A percentile compares a stretch with the other conserved stretches of the same genome.
Evolutionary conservation across 495 filamentous ascomycete species (phyloP).

Genomic region (Aspergillus indologenus): DNA sequence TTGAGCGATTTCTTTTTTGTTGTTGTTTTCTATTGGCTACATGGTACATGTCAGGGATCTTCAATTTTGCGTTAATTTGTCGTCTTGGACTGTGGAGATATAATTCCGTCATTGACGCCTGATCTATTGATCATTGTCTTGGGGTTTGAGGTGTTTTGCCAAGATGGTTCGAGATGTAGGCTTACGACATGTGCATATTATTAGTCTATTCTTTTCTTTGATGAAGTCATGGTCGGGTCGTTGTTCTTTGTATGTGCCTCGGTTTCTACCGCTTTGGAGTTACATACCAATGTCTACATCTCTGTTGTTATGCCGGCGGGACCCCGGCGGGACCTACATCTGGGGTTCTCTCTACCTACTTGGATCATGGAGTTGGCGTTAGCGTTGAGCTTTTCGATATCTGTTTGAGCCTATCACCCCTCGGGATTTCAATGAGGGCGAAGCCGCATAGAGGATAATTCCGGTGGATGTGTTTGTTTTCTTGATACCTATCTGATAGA

Average conservation of each 20-base stretch:
- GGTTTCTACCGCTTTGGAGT: no score
- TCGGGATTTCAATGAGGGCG: no score
- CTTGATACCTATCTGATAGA: no score
- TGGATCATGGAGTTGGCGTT: no score
- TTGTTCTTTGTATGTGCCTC: background rate
- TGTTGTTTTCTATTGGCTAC: conserved; percentile 4
- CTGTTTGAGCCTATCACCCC: no score
- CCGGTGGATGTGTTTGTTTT: no score
- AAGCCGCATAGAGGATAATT: no score
- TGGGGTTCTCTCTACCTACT: no score
- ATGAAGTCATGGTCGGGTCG: background rate
- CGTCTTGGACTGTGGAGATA: background rate
- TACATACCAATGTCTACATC: no score
- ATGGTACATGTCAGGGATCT: background rate
- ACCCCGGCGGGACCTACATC: no score
- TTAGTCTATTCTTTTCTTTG: background rate
- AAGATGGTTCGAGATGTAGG: background rate
- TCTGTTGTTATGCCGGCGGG: no score
- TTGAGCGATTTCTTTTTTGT: conserved; percentile 23
- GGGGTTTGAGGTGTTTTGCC: background rate
- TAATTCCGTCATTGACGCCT: background rate
- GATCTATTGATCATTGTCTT: background rate
- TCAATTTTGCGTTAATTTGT: background rate
- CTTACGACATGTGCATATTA: background rate
- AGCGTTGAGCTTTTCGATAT: no score